A percentile compares a stretch with the other conserved stretches of the same genome.
Conservation (phyloP, 805 yeast species). For the Nakazawaea ambrosiae region DNA sequence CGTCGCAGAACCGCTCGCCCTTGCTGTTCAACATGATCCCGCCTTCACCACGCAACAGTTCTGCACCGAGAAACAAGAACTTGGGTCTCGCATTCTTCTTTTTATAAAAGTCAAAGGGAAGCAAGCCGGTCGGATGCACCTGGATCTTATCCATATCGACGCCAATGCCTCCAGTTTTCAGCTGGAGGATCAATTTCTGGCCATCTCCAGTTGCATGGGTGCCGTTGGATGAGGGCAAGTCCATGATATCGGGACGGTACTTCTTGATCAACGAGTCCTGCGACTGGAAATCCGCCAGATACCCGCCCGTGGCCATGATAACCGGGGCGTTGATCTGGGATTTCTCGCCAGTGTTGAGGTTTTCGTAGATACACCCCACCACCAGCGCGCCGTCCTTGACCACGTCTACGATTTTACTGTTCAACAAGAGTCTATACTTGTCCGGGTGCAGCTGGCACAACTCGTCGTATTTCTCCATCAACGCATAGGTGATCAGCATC, state of each 20-base stretch:
- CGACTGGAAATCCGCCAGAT: slow-evolving; percentile 52
- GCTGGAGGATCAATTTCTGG: slow-evolving; percentile 39
- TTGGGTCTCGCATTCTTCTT: slow-evolving; percentile 33
- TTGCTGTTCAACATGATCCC: slow-evolving; percentile 46
- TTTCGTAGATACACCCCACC: slow-evolving; percentile 23
- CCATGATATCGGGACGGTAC: slow-evolving; percentile 51
- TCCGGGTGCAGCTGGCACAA: slow-evolving; percentile 35
- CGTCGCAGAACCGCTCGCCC: slow-evolving; percentile 55
- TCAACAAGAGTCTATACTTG: slow-evolving; percentile 23
- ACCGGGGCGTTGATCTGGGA: slow-evolving; percentile 43
- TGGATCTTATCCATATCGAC: slow-evolving; percentile 61
- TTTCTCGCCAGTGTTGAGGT: slow-evolving; percentile 18
- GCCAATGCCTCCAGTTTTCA: slow-evolving; percentile 42
- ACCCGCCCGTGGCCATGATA: slow-evolving; percentile 59
- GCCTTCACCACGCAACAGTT: slow-evolving; percentile 61
- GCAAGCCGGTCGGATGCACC: slow-evolving; percentile 63
- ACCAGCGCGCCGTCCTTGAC: slow-evolving; percentile 19
- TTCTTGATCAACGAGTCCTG: slow-evolving; percentile 41
- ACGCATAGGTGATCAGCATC: slow-evolving; percentile 52
- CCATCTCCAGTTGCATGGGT: slow-evolving; percentile 61
- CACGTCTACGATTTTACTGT: slow-evolving; percentile 32
- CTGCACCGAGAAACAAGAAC: slow-evolving; percentile 56
- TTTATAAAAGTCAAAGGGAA: slow-evolving; percentile 37
- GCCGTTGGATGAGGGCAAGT: slow-evolving; percentile 55
- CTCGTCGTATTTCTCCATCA: slow-evolving; percentile 42